Base-by-base conservation (phyloP, 1,139 yeast genomes). In the Blastobotrys apis region DNA sequence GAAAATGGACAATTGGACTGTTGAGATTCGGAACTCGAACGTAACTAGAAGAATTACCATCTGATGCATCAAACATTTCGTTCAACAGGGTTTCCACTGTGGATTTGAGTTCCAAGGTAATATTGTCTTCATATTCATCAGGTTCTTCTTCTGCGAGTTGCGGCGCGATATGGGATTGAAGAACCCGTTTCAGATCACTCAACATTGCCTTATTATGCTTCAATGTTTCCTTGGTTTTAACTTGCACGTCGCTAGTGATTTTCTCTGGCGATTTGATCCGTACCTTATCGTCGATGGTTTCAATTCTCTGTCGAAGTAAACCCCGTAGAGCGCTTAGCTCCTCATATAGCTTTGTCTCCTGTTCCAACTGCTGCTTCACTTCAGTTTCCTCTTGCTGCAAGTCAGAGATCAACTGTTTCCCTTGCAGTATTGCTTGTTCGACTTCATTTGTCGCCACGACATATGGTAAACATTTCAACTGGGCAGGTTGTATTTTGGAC, bases 21-120 rank as follows among this genome's bases (percentile, higher is more conserved):
- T 51, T 41, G 3, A 44, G 47, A 20, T 50, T 37, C 22, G 20
- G 17, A 10, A 53, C 43, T 12, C 36, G 19, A 8, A 52, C 37
- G 40, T 53, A 53, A 8, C 55, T 51, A 29, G 25, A 35, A 31
- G 37, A 6, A 39, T 32, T 26, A 17, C 25, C 39, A 19, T 26
- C 31, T 20, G 10, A 23, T 19, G 27, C 38, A 4, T 54, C 51
- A 17, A 53, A 49, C 56, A 52, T 51, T 33, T 48, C 53, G 31
- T 55, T 55, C 31, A 55, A 45, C 10, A 55, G 47, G 3, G 33
- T 22, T 23, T 48, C 53, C 5, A 54, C 37, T 3, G 45, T 41
- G 2, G 43, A 23, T 12, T 49, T 39, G 30, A 54, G 33, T 13
- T 50, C 46, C 4, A 38, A 37, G 4, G 33, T 29, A 17, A 33